Base-by-base conservation (phyloP, 1,284 basidiomycete genomes). In the Puccinia coronata region DNA sequence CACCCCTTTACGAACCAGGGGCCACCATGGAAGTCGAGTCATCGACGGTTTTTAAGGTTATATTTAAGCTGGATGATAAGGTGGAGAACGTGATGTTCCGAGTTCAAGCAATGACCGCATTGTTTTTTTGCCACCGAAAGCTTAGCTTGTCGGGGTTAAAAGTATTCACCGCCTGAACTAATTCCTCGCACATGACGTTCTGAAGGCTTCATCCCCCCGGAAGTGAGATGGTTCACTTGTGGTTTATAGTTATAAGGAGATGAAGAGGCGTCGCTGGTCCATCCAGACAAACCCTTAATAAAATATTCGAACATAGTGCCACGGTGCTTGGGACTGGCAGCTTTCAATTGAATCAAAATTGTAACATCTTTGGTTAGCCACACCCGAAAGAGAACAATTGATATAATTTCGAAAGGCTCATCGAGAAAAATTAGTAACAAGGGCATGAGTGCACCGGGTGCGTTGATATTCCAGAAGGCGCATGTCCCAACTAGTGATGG, bases 61-160 rank as follows among this genome's bases (percentile, higher is more conserved):
- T 39, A 31, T 39, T 72, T 23, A 34, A 72, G 70, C n/a, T 39
- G 51, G 51, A 53, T 55, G 47, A 55, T 72, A 53, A 51, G 23
- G 47, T 51, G 51, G 47, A 72, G 70, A 72, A 72, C 34, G 70
- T 72, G 49, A 72, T 36, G 55, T 72, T 2, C 18, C 25, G 25
- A 55, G 31, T 25, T 34, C 23, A 72, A 72, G 70, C 25, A 20
- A 53, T 53, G 70, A 51, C 70, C 5, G 49, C 70, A 55, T 72
- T 72, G 31, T 70, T 34, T 63, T 63, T 63, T 47, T 47, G 14
- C 61, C 61, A 63, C 36, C 31, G 61, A 39, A 63, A 63, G 34
- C 61, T 63, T 39, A 63, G 61, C 61, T 63, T n/a, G 16, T 39
- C 61, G 61, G 61, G 36, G 61, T 31, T 63, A 63, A 36, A 36